phyloP scores from a whole-genome alignment of 805 yeast species.

The Saturnispora halmiae region DNA sequence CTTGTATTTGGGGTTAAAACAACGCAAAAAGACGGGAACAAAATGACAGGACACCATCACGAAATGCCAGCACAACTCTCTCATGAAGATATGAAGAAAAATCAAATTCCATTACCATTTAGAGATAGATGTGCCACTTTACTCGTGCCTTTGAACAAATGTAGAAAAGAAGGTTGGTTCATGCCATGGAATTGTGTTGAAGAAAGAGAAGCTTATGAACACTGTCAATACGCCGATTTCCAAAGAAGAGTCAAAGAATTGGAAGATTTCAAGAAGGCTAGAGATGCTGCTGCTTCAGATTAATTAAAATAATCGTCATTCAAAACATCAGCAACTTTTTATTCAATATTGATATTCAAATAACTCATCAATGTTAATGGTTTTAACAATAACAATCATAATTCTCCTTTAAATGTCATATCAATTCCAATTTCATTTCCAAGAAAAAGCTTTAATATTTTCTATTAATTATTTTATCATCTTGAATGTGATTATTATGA shows the following conservation, averaged over 20 bases:
- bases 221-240: slow-evolving; percentile 76
- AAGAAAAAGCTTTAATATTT: too few species aligned
- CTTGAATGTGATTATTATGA: too few species aligned
- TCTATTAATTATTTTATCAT: too few species aligned
- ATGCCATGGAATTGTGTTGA: slow-evolving; percentile 68
- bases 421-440: too few species aligned
- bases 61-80: slow-evolving; percentile 49
- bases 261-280: slow-evolving; percentile 41
- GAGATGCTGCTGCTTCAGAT: slow-evolving; percentile 16
- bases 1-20: too few species aligned
- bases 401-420: too few species aligned
- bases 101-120: slow-evolving; percentile 69
- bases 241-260: slow-evolving; percentile 70
- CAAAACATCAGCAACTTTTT: too few species aligned
- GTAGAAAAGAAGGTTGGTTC: slow-evolving; percentile 47
- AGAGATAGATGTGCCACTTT: slow-evolving; percentile 75
- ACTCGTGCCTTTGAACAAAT: slow-evolving; percentile 51
- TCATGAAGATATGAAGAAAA: slow-evolving; percentile 74
- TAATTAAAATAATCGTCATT: too few species aligned
- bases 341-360: too few species aligned
- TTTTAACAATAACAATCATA: too few species aligned
- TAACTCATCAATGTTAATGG: too few species aligned
- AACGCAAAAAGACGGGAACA: slow-evolving; percentile 3
- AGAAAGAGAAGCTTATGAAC: slow-evolving; percentile 76
- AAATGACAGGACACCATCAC: slow-evolving; percentile 24